phyloP scores from a whole-genome alignment of 768 basidiomycete species.

The Saitozyma sp. region DNA sequence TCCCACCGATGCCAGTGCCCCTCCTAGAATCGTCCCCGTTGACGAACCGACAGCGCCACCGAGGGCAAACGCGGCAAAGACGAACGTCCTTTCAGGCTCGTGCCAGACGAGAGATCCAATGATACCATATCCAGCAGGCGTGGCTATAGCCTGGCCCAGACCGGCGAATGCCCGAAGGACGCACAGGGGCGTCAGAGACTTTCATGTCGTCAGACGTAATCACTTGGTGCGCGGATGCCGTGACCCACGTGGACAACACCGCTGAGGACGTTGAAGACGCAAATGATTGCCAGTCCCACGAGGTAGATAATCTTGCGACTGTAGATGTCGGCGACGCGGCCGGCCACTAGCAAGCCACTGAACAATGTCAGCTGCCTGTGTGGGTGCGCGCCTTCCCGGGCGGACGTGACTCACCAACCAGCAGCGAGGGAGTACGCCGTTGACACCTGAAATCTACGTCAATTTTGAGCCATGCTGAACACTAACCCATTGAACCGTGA shows the following conservation, averaged over 20 bases:
- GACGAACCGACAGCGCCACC: conserved; percentile 78
- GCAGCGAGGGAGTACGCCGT: conserved; percentile 14
- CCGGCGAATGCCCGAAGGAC: conserved; percentile 33
- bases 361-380: too few species aligned
- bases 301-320: conserved; percentile 71
- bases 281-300: conserved; percentile 60
- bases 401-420: conserved; percentile 3
- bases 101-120: conserved; percentile 17
- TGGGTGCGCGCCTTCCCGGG: too few species aligned
- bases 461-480: background rate
- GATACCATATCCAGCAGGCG: conserved; percentile 30
- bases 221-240: background rate
- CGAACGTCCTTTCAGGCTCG: conserved; percentile 61
- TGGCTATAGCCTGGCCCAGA: conserved; percentile 21
- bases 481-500: conserved; percentile 28
- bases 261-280: conserved; percentile 60
- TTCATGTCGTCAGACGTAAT: background rate
- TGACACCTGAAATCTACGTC: background rate
- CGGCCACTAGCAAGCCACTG: conserved; percentile 26
- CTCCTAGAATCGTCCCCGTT: conserved; percentile 68
- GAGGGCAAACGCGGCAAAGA: conserved; percentile 76
- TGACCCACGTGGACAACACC: conserved; percentile 19
- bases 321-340: conserved; percentile 51
- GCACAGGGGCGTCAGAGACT: conserved; percentile 18
- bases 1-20: conserved; percentile 62